Base-by-base conservation (phyloP, 768 basidiomycete genomes). In the Hericium alpestre region DNA sequence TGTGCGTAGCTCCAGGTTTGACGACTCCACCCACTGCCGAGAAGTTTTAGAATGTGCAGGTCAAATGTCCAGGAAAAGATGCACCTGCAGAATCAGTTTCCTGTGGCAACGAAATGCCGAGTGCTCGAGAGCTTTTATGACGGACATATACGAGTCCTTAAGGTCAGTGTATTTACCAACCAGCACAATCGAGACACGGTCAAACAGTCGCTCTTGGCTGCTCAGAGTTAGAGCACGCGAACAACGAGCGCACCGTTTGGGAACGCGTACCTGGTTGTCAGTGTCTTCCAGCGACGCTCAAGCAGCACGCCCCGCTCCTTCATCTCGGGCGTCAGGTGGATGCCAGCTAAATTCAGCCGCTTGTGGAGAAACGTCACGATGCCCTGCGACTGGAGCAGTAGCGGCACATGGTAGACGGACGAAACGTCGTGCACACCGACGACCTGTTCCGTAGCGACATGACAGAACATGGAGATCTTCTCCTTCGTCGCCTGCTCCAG, bases 1-100 rank as follows among this genome's bases (percentile, higher is more conserved):
- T 15, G 81, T 85, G 51, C 85, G 82, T 0, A 85, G 74, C 69
- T 99, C 93, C 10, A 99, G 79, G 66, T 97, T 81, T 0, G 90
- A 90, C 13, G 95, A 92, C 66, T 97, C 93, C 38, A 98, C 93
- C 94, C 94, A 97, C 92, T 96, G n/a, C n/a, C n/a, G n/a, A n/a
- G n/a, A n/a, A n/a, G n/a, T n/a, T n/a, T n/a, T n/a, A n/a, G n/a
- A n/a, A n/a, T n/a, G n/a, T n/a, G n/a, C n/a, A n/a, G n/a, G 58
- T 0, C 8, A 32, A 32, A 7, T 32, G 32, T 32, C 25, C 9
- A 53, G 23, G 41, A 9, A 60, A 52, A 13, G 16, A 73, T 82
- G 48, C 62, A 90, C 94, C 63, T 91, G 81, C 41, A 98, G 76
- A 53, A 74, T 76, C 40, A 99, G 80, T 67, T 90, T 93, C 56